A percentile compares a stretch with the other conserved stretches of the same genome.
phyloP scores from a whole-genome alignment of 257 asterid species.

The Echites panduratus region DNA sequence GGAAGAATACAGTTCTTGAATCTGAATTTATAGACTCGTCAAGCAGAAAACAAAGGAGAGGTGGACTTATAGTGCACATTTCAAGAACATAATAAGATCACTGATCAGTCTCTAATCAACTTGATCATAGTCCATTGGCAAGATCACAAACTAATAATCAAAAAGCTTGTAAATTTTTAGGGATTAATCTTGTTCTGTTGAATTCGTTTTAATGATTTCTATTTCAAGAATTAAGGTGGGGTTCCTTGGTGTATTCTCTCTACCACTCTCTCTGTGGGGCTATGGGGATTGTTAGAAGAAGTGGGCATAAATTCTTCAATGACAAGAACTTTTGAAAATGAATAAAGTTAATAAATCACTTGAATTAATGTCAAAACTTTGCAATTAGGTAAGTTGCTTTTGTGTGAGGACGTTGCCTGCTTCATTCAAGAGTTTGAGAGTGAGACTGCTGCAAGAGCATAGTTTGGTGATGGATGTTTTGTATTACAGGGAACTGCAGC shows the following conservation, averaged over 20 bases:
- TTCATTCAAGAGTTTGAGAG: background rate
- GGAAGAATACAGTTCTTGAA: too few relatives aligned
- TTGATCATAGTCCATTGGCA: background rate
- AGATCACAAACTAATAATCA: background rate
- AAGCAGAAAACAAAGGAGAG: background rate
- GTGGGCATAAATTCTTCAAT: background rate
- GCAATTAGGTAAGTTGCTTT: constrained; percentile 9
- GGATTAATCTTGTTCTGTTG: too few relatives aligned
- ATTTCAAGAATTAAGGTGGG: too few relatives aligned
- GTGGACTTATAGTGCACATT: background rate
- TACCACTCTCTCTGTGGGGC: too few relatives aligned
- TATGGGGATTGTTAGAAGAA: background rate
- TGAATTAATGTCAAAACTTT: background rate
- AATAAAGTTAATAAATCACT: background rate
- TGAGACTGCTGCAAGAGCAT: background rate
- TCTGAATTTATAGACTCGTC: too few relatives aligned
- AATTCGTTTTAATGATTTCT: too few relatives aligned
- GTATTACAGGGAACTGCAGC: constrained; percentile 1
- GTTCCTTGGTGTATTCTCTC: too few relatives aligned
- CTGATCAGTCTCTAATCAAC: background rate
- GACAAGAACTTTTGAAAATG: background rate
- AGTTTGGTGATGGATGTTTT: background rate
- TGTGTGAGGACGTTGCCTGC: background rate
- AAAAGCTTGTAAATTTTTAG: too few relatives aligned
- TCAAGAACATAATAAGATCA: background rate